Base-by-base conservation (phyloP, 2,329 filamentous ascomycete species). In the Colletotrichum sidae region DNA sequence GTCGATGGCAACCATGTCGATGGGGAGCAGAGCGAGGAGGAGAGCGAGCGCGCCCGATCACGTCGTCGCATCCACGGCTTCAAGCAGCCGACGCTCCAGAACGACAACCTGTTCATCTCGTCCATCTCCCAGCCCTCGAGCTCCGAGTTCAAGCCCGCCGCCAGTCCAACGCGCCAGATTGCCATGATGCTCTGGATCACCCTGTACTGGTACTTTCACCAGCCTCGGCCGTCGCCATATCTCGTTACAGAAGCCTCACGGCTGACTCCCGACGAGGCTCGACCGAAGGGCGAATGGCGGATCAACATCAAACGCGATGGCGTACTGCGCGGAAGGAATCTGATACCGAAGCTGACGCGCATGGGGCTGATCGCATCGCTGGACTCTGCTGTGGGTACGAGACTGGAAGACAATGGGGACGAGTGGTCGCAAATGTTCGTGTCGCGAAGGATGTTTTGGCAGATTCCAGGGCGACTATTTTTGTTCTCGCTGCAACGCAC, bases 131-230 rank as follows among this genome's bases (percentile, higher is more conserved):
- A 92, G 70, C 93, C 95, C 0, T 91, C 91, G 54, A 92, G 84
- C 75, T 88, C 80, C 74, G 93, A 97, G 53, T 96, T 91, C 80
- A 93, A 92, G 74, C 88, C 93, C 1, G 87, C 91, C 2, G 88
- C 85, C 12, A 97, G 93, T 67, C 93, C 93, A 0, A 96, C 93
- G 1, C 85, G 94, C 49, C 92, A 97, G 79, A 92, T 97, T 66
- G 95, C 95, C 70, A 94, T 97, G 92, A 97, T 97, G 91, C 85
- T 98, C 7, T 98, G 93, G 92, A 89, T 94, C 39, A 94, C 93
- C 1, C 82, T 98, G 46, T 97, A 93, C 82, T 98, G 95, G 95
- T 98, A 98, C 81, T 98, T 97, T 72, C 94, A 97, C 79, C 93
- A 97, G 76, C 86, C 89, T 1, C 86, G 90, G 71, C 95, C 95